phyloP scores from a whole-genome alignment of 2,329 filamentous ascomycete species.

The Beauveria medogensis region DNA sequence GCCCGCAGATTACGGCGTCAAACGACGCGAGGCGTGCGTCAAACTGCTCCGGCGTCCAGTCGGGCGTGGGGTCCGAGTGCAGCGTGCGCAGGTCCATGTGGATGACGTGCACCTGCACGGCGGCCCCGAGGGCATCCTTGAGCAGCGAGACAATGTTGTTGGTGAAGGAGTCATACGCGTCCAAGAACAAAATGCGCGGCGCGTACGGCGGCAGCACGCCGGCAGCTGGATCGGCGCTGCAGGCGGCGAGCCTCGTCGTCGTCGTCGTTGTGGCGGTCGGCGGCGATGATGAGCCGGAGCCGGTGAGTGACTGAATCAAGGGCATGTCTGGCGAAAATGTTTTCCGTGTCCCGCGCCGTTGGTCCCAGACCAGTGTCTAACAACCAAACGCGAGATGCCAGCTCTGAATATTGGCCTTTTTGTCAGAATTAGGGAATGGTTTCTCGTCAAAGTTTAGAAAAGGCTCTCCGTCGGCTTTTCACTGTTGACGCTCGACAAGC shows the following conservation, averaged over 20 bases:
- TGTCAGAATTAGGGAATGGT: no score
- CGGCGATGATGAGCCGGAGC: slow-evolving; percentile 1
- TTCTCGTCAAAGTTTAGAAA: neutral
- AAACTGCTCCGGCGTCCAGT: slow-evolving; percentile 38
- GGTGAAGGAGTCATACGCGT: slow-evolving; percentile 94
- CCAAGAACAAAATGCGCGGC: slow-evolving; percentile 70
- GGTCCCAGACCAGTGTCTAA: neutral
- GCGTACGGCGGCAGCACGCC: neutral
- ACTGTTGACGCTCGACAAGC: neutral
- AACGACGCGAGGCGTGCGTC: slow-evolving; percentile 44
- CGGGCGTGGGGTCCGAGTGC: slow-evolving; percentile 51
- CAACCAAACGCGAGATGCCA: neutral
- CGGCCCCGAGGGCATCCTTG: slow-evolving; percentile 56
- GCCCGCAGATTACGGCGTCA: slow-evolving; percentile 82
- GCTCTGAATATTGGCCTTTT: no score
- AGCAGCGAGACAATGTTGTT: slow-evolving; percentile 88
- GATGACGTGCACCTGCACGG: slow-evolving; percentile 47
- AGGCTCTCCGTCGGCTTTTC: neutral
- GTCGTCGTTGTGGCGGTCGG: neutral
- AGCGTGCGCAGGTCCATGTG: slow-evolving; percentile 42
- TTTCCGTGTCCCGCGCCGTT: neutral
- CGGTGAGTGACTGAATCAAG: slow-evolving; percentile 7
- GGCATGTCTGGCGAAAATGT: slow-evolving; percentile 5
- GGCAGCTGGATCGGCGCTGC: neutral
- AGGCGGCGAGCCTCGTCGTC: neutral